Base-by-base conservation (phyloP, 768 basidiomycete genomes). In the Tremella yokohamensis region DNA sequence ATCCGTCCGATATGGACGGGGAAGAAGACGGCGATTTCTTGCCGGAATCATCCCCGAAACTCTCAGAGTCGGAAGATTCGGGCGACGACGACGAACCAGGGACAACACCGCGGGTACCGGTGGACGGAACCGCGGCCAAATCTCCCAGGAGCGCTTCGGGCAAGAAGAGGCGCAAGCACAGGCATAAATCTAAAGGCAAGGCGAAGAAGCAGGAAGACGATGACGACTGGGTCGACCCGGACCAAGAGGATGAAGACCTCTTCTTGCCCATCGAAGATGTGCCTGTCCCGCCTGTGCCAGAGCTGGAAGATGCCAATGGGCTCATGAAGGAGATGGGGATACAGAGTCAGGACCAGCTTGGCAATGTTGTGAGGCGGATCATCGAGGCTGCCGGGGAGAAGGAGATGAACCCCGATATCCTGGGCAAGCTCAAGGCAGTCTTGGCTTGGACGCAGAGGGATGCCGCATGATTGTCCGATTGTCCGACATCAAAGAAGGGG, bases 221-320 rank as follows among this genome's bases (percentile, higher is more conserved):
- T 20, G 60, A 53, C 18, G 60, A 62, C 29, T 55, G 49, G 48
- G 47, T 52, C 16, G 59, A 56, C 50, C 47, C 45, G 13, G 59
- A 62, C 19, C 51, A 54, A 26, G 56, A 58, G 40, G 61, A 62
- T 42, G 61, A 62, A 40, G 57, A 62, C 25, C 40, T 62, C 3
- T 62, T 62, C 52, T 26, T 58, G 13, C 61, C 61, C 11, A 62
- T 62, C 24, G 56, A 54, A 42, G 61, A 62, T 54, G 61, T 62
- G 15, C 56, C 56, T 18, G 22, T 58, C 20, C 61, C 61, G 8
- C 59, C 58, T 16, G 6, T 34, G 29, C 29, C 29, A 4, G 29
- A 34, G 29, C 29, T 34, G 29, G 51, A 52, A 37, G 51, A n/a
- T n/a, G 34, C 24, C 13, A 52, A 52, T 18, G 42, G 42, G n/a